Evolutionary conservation across 1,139 yeast species (phyloP).

Genomic region (Kodamaea arcana): DNA sequence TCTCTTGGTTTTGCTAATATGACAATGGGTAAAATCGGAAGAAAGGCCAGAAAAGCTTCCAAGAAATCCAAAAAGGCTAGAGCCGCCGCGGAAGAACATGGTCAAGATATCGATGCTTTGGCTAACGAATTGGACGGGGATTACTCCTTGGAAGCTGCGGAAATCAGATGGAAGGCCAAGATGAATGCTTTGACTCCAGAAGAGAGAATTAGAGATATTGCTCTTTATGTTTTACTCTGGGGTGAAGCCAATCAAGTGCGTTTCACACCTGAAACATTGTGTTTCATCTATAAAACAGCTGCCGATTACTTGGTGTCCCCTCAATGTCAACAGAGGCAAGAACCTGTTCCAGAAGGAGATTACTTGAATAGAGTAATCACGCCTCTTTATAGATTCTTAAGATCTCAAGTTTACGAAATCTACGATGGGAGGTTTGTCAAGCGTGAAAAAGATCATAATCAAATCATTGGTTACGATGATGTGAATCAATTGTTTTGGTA

Average conservation of each 20-base stretch:
- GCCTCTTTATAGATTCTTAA: conserved; percentile 83
- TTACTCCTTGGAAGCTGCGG: conserved; percentile 55
- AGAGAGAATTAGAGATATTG: conserved; percentile 87
- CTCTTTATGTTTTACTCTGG: conserved; percentile 89
- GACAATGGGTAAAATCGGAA: conserved; percentile 69
- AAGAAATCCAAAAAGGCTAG: conserved; percentile 64
- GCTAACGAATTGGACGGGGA: conserved; percentile 85
- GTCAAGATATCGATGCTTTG: conserved; percentile 48
- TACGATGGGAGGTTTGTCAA: conserved; percentile 93
- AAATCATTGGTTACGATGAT: conserved; percentile 95
- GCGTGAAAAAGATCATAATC: conserved; percentile 95
- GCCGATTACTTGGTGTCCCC: conserved; percentile 84
- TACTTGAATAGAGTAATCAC: conserved; percentile 88
- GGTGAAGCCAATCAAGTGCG: conserved; percentile 98
- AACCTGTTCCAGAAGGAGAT: conserved; percentile 95
- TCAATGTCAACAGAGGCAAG: conserved; percentile 83
- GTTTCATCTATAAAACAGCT: conserved; percentile 93
- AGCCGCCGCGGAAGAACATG: conserved; percentile 49
- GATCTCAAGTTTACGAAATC: conserved; percentile 94
- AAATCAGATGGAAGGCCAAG: conserved; percentile 49
- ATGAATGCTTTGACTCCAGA: conserved; percentile 46
- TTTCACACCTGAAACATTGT: conserved; percentile 87
- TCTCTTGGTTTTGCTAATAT: conserved; percentile 48
- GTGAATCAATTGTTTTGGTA: conserved; percentile 98
- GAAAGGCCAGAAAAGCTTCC: conserved; percentile 47